Conservation (phyloP, 1,139 yeast genomes). For the Geotrichum reessii region DNA sequence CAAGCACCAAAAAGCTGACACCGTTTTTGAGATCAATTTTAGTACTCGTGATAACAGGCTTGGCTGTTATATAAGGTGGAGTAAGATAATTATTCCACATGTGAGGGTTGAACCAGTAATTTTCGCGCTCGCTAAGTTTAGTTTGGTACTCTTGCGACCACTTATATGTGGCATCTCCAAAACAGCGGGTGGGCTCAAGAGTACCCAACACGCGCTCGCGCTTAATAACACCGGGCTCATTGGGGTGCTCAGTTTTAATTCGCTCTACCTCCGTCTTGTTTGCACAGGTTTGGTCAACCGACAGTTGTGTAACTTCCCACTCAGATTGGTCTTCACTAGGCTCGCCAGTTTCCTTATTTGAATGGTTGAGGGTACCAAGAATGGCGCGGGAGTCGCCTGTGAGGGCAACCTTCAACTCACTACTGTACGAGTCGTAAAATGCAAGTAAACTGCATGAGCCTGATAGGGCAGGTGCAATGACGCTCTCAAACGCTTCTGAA, state of each 20-base stretch:
- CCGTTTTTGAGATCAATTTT: slow-evolving; percentile 64
- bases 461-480: slow-evolving; percentile 85
- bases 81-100: slow-evolving; percentile 40
- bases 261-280: slow-evolving; percentile 83
- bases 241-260: slow-evolving; percentile 82
- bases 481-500: slow-evolving; percentile 58
- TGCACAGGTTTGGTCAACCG: slow-evolving; percentile 92
- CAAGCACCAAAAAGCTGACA: slow-evolving; percentile 78
- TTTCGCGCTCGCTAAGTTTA: slow-evolving; percentile 2
- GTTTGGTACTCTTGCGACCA: slow-evolving; percentile 74
- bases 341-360: neutral
- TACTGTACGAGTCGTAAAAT: slow-evolving; percentile 72
- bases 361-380: slow-evolving; percentile 57
- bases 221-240: slow-evolving; percentile 73
- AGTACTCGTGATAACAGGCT: slow-evolving; percentile 85
- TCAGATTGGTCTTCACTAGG: slow-evolving; percentile 40
- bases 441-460: slow-evolving; percentile 92
- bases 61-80: slow-evolving; percentile 97
- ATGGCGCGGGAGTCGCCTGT: slow-evolving; percentile 96
- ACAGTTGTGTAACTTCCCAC: slow-evolving; percentile 85
- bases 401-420: slow-evolving; percentile 78
- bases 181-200: slow-evolving; percentile 94
- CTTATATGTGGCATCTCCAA: slow-evolving; percentile 95
- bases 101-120: neutral
- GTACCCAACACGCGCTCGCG: slow-evolving; percentile 85